Base-by-base conservation (phyloP, 2,329 filamentous ascomycete species). In the Ophiostoma triangulosporum region DNA sequence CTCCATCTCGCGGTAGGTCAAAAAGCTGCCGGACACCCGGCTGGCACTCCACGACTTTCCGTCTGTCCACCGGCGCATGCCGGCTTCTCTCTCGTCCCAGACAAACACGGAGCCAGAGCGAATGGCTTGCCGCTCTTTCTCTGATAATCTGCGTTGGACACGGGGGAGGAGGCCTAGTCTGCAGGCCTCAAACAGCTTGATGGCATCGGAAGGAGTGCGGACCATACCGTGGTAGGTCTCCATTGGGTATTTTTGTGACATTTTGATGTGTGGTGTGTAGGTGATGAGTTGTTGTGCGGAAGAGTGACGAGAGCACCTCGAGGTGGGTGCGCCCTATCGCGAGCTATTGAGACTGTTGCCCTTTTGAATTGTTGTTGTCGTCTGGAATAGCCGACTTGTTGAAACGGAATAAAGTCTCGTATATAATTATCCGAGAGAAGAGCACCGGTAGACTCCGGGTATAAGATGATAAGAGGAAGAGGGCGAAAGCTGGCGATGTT, bases 1-100 rank as follows among this genome's bases (percentile, higher is more conserved):
- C 69, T 98, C 93, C 93, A 98, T 98, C 66, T 98, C 93, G 36
- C 93, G 79, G 65, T 98, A 98, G 7, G 93, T 97, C 56, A 98
- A 70, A 67, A 98, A 98, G 71, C 93, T 97, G 51, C 93, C 93
- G 0, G 91, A 97, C 0, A 98, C 93, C 58, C 93, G 81, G 70
- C 91, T 97, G 32, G 93, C 93, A 64, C 91, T 97, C 93, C 93
- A 98, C 33, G 91, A 97, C 68, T 98, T 98, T 54, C 93, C 93
- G 63, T 98, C 93, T 0, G 93, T 98, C 93, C 93, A 98, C 68
- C 93, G 77, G 64, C 93, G 80, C 93, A 98, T 98, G 60, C 93
- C 93, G 11, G 93, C 93, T 73, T 98, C 93, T 62, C 91, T 77
- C 73, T 98, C 93, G 68, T 98, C 93, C 93, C 93, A 98, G n/a